A percentile compares a stretch with the other conserved stretches of the same genome.
phyloP scores from a whole-genome alignment of 306 rosid species.

The Spatholobus suberectus region DNA sequence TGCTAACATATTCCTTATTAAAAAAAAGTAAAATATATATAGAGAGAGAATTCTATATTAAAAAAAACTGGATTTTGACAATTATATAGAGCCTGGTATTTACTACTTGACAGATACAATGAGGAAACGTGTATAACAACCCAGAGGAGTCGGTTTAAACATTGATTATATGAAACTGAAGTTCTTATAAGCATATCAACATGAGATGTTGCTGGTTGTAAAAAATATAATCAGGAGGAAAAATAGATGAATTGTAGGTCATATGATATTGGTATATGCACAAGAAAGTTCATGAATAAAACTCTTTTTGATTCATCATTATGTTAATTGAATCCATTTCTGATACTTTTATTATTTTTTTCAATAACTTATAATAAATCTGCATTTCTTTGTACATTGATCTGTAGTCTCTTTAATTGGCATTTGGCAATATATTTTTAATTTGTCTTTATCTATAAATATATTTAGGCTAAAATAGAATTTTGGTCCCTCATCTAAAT shows the following conservation, averaged over 20 bases:
- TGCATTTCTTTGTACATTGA: not conserved
- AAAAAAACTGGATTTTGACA: not conserved
- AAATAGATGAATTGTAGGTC: not conserved
- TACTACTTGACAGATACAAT: conserved; percentile 21
- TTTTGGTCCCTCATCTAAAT: too few species aligned
- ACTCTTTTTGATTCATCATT: conserved; percentile 1
- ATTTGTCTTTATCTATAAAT: not conserved
- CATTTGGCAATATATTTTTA: not conserved
- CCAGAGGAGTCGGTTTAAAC: not conserved
- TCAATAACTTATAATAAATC: not conserved
- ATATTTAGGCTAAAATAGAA: too few species aligned
- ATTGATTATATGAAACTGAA: conserved; percentile 1
- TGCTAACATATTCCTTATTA: not conserved
- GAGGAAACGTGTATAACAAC: not conserved
- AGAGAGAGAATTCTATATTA: too few species aligned
- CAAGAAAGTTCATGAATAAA: not conserved
- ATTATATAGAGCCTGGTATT: not conserved
- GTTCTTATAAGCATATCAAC: not conserved
- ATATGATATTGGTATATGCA: not conserved
- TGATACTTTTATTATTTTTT: not conserved
- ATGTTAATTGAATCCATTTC: not conserved
- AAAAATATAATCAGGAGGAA: not conserved
- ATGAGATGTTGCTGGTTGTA: not conserved
- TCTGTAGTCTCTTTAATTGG: not conserved
- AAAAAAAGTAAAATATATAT: too few species aligned